Conservation (phyloP, 805 yeast species). For the Scheffersomyces stipitis region DNA sequence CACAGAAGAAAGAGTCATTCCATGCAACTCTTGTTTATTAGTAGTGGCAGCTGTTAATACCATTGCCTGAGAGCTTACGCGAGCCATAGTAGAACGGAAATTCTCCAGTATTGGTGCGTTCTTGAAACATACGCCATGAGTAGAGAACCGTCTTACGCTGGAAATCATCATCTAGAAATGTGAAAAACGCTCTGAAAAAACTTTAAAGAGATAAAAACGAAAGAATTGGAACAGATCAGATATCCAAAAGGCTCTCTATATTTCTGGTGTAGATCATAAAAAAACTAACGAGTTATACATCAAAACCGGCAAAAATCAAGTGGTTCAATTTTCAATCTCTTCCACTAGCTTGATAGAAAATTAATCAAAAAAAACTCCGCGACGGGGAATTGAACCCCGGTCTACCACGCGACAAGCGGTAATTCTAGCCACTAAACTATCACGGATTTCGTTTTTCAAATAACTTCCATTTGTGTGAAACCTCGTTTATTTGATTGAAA, state of each 20-base stretch:
- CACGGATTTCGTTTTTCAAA: slow-evolving; percentile 7
- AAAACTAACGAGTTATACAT: no score
- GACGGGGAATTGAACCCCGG: slow-evolving; percentile 25
- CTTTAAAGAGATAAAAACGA: no score
- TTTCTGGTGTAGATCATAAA: no score
- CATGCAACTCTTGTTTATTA: slow-evolving; percentile 41
- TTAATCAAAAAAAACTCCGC: slow-evolving; percentile 14
- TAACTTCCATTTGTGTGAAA: no score
- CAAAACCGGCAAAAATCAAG: no score
- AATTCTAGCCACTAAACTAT: slow-evolving; percentile 13
- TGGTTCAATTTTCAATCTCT: background rate
- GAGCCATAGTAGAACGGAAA: slow-evolving; percentile 35
- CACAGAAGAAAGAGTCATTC: slow-evolving; percentile 85
- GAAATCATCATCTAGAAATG: slow-evolving; percentile 3
- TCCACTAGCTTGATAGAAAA: background rate
- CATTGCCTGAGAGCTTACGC: slow-evolving; percentile 44
- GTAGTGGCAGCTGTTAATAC: slow-evolving; percentile 36
- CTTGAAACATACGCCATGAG: slow-evolving; percentile 1
- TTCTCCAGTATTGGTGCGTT: slow-evolving; percentile 9
- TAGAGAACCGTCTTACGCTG: slow-evolving; percentile 4
- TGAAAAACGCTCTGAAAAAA: no score
- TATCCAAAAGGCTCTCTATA: no score
- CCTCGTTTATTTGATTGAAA: no score
- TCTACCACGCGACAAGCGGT: slow-evolving; percentile 23
- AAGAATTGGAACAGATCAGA: no score